Base-by-base conservation (phyloP, 163 green algal genomes). In the Chlamydomonas reinhardtii region DNA sequence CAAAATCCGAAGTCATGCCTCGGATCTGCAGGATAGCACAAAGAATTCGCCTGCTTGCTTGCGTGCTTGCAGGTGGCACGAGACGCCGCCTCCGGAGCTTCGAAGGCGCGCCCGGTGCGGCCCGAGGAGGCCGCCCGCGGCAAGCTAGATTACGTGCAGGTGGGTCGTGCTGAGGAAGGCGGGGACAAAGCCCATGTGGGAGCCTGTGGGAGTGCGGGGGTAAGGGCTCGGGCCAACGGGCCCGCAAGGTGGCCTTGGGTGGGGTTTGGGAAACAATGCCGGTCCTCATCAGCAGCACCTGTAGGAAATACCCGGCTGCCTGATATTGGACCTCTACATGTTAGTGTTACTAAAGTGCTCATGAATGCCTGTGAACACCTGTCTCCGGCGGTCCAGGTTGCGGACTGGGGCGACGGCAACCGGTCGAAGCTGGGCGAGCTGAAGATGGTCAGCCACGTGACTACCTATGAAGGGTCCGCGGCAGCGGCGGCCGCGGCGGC, bases 71-170 rank as follows among this genome's bases (percentile, higher is more conserved):
- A 76, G 77, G 43, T 39, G 22, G 72, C 74, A 5, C 59, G 35
- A 1, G 77, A 76, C 1, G 77, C 66, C 4, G 66, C 77, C 8
- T 43, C 61, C 24, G 62, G 43, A 2, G 31, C 31, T 6, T 11
- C 24, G 3, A 68, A 16, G 14, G 32, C 77, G 52, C 61, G 82
- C 12, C 82, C 82, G 9, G n/a, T 87, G 9, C n/a, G 31, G 12
- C 72, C 61, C 12, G 72, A 82, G 37, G 82, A 87, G 61, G 82
- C 82, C 11, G 72, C 82, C 1, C 59, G 39, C 16, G 82, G 82
- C 29, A 87, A 87, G 61, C 39, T 87, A 0, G 82, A 87, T 27
- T 87, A 82, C 31, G 82, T 87, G 29, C 72, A 87, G 82, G 82
- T 87, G 29, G 4, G 76, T 9, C 48, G 48, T 56, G 48, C 12